Evolutionary conservation across 1,284 basidiomycete genomes (phyloP).

Genomic region (Pterula multifida): DNA sequence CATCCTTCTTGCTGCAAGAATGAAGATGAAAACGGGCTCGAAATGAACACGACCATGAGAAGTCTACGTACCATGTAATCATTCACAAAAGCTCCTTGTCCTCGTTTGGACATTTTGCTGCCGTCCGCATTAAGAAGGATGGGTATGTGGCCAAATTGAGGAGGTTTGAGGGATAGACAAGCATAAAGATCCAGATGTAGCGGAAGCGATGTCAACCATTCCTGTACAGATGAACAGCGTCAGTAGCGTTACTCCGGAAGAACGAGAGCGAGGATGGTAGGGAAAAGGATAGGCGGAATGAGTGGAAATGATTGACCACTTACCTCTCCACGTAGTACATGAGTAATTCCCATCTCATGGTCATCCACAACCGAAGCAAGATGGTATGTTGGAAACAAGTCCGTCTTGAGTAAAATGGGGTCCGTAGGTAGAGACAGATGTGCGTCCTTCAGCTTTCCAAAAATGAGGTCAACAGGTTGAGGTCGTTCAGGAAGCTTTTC

Average conservation of each 20-base stretch:
- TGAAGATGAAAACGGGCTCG: constrained; percentile 12
- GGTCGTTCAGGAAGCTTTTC: constrained; percentile 35
- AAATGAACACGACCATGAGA: not conserved
- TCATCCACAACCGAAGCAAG: constrained; percentile 95
- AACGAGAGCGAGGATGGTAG: not conserved
- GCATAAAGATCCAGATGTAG: constrained; percentile 87
- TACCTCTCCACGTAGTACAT: constrained; percentile 91
- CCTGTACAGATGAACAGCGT: too few relatives aligned
- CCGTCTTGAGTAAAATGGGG: constrained; percentile 86
- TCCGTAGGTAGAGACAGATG: constrained; percentile 77
- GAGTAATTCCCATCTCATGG: constrained; percentile 90
- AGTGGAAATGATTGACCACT: constrained; percentile 10
- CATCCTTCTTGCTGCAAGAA: constrained; percentile 57
- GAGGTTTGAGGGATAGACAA: constrained; percentile 61
- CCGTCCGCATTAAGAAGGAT: constrained; percentile 86
- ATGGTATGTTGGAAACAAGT: constrained; percentile 93
- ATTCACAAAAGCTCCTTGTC: constrained; percentile 79
- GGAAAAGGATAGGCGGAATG: not conserved
- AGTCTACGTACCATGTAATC: constrained; percentile 63
- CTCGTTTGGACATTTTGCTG: constrained; percentile 89
- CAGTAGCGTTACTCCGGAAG: too few relatives aligned
- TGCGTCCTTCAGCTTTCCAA: constrained; percentile 62
- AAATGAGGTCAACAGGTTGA: constrained; percentile 57
- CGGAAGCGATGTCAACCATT: constrained; percentile 94
- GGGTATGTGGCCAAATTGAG: constrained; percentile 86